Evolutionary conservation across 352 stramenopile genomes (phyloP).

Genomic region (Globisporangium barbulae): DNA sequence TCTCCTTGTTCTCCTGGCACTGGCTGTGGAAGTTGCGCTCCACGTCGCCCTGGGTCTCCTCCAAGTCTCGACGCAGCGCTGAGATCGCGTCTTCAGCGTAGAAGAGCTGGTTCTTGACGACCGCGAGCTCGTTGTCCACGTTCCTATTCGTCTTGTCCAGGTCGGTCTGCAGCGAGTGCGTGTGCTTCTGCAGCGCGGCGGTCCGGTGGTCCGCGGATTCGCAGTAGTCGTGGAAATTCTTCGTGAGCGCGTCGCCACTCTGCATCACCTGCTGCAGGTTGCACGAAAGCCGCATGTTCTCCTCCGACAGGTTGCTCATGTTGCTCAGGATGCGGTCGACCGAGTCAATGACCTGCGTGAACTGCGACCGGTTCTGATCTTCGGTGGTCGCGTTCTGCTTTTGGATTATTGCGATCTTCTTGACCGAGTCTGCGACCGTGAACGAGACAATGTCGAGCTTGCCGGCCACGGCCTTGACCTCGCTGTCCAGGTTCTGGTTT

Average conservation of each 20-base stretch:
- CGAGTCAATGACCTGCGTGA: slow-evolving; percentile 62
- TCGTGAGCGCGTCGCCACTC: slow-evolving; percentile 38
- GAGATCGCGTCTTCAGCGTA: slow-evolving; percentile 69
- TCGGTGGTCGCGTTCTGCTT: slow-evolving; percentile 53
- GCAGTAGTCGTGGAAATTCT: slow-evolving; percentile 46
- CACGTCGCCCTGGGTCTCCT: slow-evolving; percentile 54
- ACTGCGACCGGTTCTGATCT: slow-evolving; percentile 58
- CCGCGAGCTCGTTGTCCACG: slow-evolving; percentile 55
- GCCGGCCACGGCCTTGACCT: slow-evolving; percentile 43
- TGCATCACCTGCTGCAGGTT: slow-evolving; percentile 60
- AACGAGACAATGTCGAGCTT: slow-evolving; percentile 64
- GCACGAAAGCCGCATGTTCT: slow-evolving; percentile 68
- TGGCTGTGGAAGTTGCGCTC: slow-evolving; percentile 55
- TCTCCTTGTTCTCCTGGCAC: slow-evolving; percentile 49
- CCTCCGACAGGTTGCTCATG: slow-evolving; percentile 67
- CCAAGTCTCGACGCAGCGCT: slow-evolving; percentile 49
- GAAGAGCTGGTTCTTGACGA: slow-evolving; percentile 77
- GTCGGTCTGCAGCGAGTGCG: slow-evolving; percentile 35
- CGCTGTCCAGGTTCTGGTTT: slow-evolving; percentile 51
- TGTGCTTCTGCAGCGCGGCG: slow-evolving; percentile 34
- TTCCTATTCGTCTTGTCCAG: slow-evolving; percentile 49
- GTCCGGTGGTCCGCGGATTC: slow-evolving; percentile 37
- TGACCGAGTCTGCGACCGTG: slow-evolving; percentile 43
- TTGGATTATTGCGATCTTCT: slow-evolving; percentile 52
- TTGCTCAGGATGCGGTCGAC: slow-evolving; percentile 58